Base-by-base conservation (phyloP, 805 yeast genomes). In the Wickerhamomyces queroliae region DNA sequence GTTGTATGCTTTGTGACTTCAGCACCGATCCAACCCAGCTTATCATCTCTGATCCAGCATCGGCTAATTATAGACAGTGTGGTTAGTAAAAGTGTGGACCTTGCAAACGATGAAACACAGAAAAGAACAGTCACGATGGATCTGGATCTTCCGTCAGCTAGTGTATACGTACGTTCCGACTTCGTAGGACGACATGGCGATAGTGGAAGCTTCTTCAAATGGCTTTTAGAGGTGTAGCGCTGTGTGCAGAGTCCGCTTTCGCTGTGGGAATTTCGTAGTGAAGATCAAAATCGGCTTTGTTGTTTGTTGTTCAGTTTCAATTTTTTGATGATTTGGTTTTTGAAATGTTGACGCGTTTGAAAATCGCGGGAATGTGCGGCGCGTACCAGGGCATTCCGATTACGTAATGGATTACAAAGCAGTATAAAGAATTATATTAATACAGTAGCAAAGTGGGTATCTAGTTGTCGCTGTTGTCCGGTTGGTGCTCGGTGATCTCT, bases 11-110 rank as follows among this genome's bases (percentile, higher is more conserved):
- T 68, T 16, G 69, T 64, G 35, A 83, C 79, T 43, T 77, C 79
- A 30, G 78, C 82, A 20, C 87, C 89, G 10, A 80, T 62, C 88
- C 90, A 83, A 7, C 90, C 91, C 44, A 70, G 67, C 33, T 69
- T 67, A 36, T 74, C 78, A 58, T 79, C 83, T 12, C 87, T 88
- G 53, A 76, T 74, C 91, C 90, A 83, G 58, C 89, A 82, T 49
- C 85, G 81, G 55, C 83, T 77, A 40, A n/a, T n/a, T n/a, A n/a
- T n/a, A n/a, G n/a, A n/a, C 28, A 8, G 5, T 11, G 13, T 7
- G 4, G 23, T n/a, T 51, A 51, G 56, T 72, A 71, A n/a, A n/a
- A n/a, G n/a, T 16, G n/a, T 3, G 18, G 20, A 32, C 21, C 16
- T 29, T 23, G 17, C 9, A 20, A 7, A 31, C 28, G 15, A 15